These are phyloP conservation scores for Symbiodinium pilosum DNA, from an alignment of 73 alveolate genomes.

Conservation along the genomic window DNA sequence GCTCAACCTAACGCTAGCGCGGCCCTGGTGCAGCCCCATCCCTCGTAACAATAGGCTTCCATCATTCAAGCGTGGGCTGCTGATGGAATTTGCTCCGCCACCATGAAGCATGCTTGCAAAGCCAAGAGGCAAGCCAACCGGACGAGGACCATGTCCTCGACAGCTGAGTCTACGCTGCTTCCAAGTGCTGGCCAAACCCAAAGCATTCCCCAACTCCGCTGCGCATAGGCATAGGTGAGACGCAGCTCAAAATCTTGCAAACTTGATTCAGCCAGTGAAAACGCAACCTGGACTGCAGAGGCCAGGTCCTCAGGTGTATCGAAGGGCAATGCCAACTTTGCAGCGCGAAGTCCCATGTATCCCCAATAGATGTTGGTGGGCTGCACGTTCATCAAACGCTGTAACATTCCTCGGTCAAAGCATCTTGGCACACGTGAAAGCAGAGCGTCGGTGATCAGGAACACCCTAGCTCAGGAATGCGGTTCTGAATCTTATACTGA, in stretches of 20 bases:
- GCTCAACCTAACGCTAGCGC: too few relatives aligned
- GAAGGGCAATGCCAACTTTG: slow-evolving; percentile 54
- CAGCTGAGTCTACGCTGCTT: too few relatives aligned
- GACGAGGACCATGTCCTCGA: slow-evolving; percentile 80
- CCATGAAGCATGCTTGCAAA: too few relatives aligned
- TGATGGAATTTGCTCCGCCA: too few relatives aligned
- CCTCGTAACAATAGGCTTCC: too few relatives aligned
- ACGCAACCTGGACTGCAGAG: background rate
- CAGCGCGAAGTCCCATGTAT: slow-evolving; percentile 59
- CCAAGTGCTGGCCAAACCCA: too few relatives aligned
- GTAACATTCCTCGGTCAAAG: background rate
- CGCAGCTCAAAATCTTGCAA: too few relatives aligned
- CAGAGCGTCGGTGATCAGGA: background rate
- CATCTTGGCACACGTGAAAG: background rate
- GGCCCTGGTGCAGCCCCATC: too few relatives aligned
- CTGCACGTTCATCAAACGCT: slow-evolving; percentile 35
- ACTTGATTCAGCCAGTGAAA: background rate
- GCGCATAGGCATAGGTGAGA: background rate
- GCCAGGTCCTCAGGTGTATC: slow-evolving; percentile 38
- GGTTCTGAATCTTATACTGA: too few relatives aligned
- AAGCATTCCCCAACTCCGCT: background rate
- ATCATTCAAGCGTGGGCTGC: too few relatives aligned
- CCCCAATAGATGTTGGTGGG: slow-evolving; percentile 80
- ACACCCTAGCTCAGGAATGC: too few relatives aligned
- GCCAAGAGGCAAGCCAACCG: slow-evolving; percentile 36